Conservation (phyloP, 352 stramenopile genomes). For the Pythium biforme region DNA sequence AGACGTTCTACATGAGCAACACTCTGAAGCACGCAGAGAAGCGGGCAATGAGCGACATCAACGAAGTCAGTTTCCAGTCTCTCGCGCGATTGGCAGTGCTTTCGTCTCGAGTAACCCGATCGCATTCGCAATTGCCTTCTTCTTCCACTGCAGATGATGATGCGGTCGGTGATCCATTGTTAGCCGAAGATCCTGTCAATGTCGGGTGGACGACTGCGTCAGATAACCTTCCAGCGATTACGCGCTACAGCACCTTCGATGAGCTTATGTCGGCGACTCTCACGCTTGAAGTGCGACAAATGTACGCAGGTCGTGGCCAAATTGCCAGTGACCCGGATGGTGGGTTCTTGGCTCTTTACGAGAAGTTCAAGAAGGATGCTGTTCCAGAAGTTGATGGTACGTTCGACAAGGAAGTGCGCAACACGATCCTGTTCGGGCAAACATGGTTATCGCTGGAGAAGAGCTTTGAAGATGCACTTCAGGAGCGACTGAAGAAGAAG, state of each 20-base stretch:
- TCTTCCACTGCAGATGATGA: constrained; percentile 43
- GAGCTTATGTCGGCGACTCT: constrained; percentile 88
- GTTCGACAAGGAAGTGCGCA: constrained; percentile 84
- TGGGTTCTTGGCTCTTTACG: constrained; percentile 75
- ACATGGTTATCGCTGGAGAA: constrained; percentile 89
- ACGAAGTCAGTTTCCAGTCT: constrained; percentile 88
- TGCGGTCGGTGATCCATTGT: constrained; percentile 40
- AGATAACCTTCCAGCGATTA: constrained; percentile 79
- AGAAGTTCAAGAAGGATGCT: constrained; percentile 84
- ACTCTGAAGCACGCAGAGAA: constrained; percentile 80
- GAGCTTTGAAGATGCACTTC: constrained; percentile 85
- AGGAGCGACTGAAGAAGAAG: constrained; percentile 83
- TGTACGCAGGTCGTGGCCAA: constrained; percentile 77
- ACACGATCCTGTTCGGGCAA: constrained; percentile 85
- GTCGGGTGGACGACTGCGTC: constrained; percentile 67
- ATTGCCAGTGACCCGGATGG: constrained; percentile 83
- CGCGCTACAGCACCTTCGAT: constrained; percentile 87
- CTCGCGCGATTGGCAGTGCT: constrained; percentile 77
- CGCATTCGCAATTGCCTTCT: constrained; percentile 60
- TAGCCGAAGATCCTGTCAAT: constrained; percentile 75
- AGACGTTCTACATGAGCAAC: constrained; percentile 88
- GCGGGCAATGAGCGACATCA: constrained; percentile 68
- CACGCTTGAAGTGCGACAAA: constrained; percentile 83
- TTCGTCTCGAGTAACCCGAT: constrained; percentile 74
- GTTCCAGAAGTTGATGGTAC: constrained; percentile 39